Base-by-base conservation (phyloP, 208 protist genomes). In the Leishmania braziliensis region DNA sequence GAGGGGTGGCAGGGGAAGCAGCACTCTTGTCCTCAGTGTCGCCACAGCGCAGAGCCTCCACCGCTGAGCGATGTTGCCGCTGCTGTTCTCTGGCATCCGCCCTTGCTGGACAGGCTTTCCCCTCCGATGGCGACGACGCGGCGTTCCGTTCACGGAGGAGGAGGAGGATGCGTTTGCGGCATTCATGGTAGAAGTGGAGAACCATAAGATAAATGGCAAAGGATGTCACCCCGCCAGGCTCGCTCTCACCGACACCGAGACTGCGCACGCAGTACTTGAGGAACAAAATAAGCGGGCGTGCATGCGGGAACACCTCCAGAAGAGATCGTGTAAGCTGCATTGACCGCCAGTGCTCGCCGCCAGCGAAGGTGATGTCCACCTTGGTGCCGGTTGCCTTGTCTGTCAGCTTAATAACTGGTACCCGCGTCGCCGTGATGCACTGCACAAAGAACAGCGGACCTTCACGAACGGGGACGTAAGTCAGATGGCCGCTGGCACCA, bases 151-250 rank as follows among this genome's bases (percentile, higher is more conserved):
- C 79, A 16, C 74, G 87, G 60, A 95, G 81, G 10, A 91, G 77
- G 23, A 53, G 68, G 43, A 89, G 75, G 2, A 94, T 81, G 23
- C 86, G 85, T 51, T 80, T 70, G 43, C 82, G 78, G 54, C 90
- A 90, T 77, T 90, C 90, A 68, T 97, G 94, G 75, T 94, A 96
- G 77, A 95, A 96, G 84, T 97, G 94, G 6, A 82, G 77, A 18
- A 96, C 94, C 85, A 97, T 80, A 20, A 97, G 86, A 70, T 97
- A 97, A n/a, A 97, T 93, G 9, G 86, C 86, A 80, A 97, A 97
- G 26, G 92, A 96, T 1, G 92, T 93, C 20, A 97, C 89, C 36
- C 91, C 94, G 69, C 94, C 94, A 46, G 89, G 91, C 77, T 88
- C 84, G 69, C 70, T 89, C 78, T 97, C 91, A 63, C 92, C 92